A percentile compares a stretch with the other conserved stretches of the same genome.
phyloP scores from a whole-genome alignment of 192 early-diverging fungal species.

The Cetraspora pellucida region DNA sequence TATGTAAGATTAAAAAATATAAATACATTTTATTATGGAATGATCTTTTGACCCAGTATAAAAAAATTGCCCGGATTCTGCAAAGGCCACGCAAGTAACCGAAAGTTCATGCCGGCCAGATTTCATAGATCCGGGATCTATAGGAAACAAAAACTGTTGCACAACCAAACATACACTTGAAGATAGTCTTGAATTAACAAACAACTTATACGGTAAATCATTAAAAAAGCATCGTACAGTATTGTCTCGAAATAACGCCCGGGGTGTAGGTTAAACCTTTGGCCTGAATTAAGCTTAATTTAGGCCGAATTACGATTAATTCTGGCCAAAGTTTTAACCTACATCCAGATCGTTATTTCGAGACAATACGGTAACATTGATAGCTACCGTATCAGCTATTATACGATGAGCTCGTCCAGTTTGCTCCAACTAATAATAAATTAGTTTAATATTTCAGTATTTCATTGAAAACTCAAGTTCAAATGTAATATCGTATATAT shows the following conservation, averaged over 20 bases:
- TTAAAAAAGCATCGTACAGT: background rate
- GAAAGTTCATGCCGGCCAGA: slow-evolving; percentile 71
- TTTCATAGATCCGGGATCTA: slow-evolving; percentile 47
- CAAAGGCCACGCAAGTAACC: slow-evolving; percentile 80
- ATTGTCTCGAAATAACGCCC: too few relatives aligned
- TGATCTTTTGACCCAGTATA: slow-evolving; percentile 94
- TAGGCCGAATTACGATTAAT: too few relatives aligned
- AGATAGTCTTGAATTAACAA: slow-evolving; percentile 36
- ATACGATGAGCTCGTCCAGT: slow-evolving; percentile 55
- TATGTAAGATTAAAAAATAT: background rate
- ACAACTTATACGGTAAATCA: background rate
- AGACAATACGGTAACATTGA: too few relatives aligned
- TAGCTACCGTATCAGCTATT: slow-evolving; percentile 56
- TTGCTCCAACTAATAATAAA: slow-evolving; percentile 50
- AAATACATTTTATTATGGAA: slow-evolving; percentile 83
- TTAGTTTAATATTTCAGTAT: background rate
- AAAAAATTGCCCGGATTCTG: slow-evolving; percentile 64
- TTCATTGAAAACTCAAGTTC: too few relatives aligned
- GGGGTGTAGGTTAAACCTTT: too few relatives aligned
- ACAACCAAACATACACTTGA: slow-evolving; percentile 37
- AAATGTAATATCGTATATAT: background rate
- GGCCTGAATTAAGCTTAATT: too few relatives aligned
- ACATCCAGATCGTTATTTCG: too few relatives aligned
- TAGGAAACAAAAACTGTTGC: slow-evolving; percentile 42
- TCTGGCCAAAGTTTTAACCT: too few relatives aligned